Conservation (phyloP, 805 yeast species). For the Metschnikowia borealis region DNA sequence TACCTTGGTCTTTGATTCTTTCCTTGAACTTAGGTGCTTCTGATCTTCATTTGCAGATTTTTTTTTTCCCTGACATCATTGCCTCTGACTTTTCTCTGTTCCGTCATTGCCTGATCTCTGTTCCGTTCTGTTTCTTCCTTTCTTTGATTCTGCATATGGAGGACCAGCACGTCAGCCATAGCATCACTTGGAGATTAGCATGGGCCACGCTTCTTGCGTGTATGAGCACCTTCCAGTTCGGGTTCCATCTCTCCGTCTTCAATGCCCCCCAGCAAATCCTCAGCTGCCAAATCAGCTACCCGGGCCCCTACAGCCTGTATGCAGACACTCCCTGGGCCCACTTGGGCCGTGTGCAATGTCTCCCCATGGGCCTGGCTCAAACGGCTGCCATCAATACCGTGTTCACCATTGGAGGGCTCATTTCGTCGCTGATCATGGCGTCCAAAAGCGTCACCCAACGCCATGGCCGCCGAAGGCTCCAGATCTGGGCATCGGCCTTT, state of each 20-base stretch:
- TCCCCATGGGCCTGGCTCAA: slow-evolving; percentile 23
- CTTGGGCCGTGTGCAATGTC: slow-evolving; percentile 24
- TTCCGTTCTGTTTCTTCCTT: background rate
- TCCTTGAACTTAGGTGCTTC: background rate
- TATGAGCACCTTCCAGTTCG: slow-evolving; percentile 37
- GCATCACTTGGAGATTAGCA: slow-evolving; percentile 26
- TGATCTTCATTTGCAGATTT: too few relatives aligned
- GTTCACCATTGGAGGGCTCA: slow-evolving; percentile 36
- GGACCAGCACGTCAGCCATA: slow-evolving; percentile 8
- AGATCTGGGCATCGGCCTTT: slow-evolving; percentile 16
- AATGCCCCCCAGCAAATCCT: slow-evolving; percentile 32
- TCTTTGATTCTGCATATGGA: slow-evolving; percentile 3
- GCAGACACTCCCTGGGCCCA: slow-evolving; percentile 26
- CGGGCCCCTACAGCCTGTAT: slow-evolving; percentile 14
- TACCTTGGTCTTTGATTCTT: too few relatives aligned
- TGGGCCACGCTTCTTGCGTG: slow-evolving; percentile 36
- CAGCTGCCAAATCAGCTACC: slow-evolving; percentile 22
- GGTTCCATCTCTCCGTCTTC: slow-evolving; percentile 37
- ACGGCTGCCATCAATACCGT: slow-evolving; percentile 29
- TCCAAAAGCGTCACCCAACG: slow-evolving; percentile 20
- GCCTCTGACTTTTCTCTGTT: too few relatives aligned
- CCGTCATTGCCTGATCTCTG: background rate
- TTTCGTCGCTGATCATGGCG: slow-evolving; percentile 29
- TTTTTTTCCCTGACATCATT: too few relatives aligned
- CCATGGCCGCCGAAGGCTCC: slow-evolving; percentile 25